These are phyloP conservation scores for Brassica hybrid DNA, from an alignment of 441 rosid species.

Conservation along the genomic window DNA sequence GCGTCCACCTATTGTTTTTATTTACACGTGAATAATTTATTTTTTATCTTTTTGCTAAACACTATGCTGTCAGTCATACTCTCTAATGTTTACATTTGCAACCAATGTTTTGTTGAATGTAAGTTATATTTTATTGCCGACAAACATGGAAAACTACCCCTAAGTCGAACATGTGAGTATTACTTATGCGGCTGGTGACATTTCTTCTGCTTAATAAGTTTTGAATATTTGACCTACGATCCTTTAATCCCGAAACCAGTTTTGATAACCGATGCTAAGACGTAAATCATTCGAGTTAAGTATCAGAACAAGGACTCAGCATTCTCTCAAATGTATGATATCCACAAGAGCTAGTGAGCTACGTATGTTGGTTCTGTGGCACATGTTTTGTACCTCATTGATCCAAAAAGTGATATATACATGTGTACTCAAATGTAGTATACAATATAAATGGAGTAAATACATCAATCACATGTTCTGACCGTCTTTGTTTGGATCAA, in stretches of 20 bases:
- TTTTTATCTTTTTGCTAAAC: constrained; percentile 5
- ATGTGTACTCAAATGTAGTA: not conserved
- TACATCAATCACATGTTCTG: constrained; percentile 21
- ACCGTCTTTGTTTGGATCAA: constrained; percentile 25
- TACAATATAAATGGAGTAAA: not conserved
- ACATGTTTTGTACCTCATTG: constrained; percentile 7
- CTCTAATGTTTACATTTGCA: not conserved
- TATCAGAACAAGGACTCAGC: not conserved
- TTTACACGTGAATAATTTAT: constrained; percentile 28
- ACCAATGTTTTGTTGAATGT: constrained; percentile 5
- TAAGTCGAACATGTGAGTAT: not conserved
- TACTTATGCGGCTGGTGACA: not conserved
- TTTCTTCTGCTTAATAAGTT: not conserved
- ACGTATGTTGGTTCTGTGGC: not conserved
- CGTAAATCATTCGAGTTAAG: not conserved
- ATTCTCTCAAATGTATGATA: not conserved
- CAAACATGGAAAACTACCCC: not conserved
- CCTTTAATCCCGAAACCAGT: not conserved
- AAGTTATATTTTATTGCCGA: not conserved
- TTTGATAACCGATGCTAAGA: not conserved
- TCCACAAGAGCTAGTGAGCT: constrained; percentile 6
- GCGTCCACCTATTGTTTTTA: constrained; percentile 18
- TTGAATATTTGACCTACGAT: not conserved
- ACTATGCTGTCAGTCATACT: constrained; percentile 17
- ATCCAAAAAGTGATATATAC: not conserved